Evolutionary conservation across 192 early-diverging fungal genomes (phyloP).

Genomic region (Backusella psychrophila): DNA sequence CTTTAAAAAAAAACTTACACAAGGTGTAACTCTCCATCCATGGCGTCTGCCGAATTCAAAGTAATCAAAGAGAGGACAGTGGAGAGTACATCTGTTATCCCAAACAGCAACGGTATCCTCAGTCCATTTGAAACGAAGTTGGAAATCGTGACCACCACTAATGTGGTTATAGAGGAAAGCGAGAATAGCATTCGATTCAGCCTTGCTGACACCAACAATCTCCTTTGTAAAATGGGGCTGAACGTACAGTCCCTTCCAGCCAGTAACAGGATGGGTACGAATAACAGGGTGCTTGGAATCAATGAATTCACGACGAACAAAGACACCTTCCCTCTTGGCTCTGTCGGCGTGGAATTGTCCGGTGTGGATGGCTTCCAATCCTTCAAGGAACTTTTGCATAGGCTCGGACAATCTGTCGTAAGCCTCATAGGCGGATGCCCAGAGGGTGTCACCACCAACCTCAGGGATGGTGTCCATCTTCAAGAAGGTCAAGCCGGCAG

Average conservation of each 20-base stretch:
- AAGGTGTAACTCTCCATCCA: constrained; percentile 30
- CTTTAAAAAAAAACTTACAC: neutral
- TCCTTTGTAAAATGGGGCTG: constrained; percentile 60
- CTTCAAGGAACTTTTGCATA: constrained; percentile 25
- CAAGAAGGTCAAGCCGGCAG: constrained; percentile 24
- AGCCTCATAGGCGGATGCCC: constrained; percentile 18
- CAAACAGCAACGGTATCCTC: constrained; percentile 63
- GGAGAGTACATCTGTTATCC: constrained; percentile 59
- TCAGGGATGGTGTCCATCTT: constrained; percentile 24
- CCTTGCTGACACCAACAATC: constrained; percentile 46
- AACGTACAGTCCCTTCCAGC: constrained; percentile 62
- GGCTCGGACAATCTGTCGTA: constrained; percentile 23
- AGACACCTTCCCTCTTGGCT: neutral
- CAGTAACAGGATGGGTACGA: constrained; percentile 67
- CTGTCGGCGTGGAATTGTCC: constrained; percentile 15
- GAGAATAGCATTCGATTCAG: constrained; percentile 54
- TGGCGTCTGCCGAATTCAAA: constrained; percentile 9
- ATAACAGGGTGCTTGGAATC: constrained; percentile 43
- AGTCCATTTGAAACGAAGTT: constrained; percentile 53
- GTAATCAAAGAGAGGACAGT: constrained; percentile 39
- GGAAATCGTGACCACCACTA: constrained; percentile 46
- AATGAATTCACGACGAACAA: constrained; percentile 32
- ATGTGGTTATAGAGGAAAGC: constrained; percentile 54
- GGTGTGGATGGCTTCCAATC: constrained; percentile 20
- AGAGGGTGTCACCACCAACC: constrained; percentile 31